phyloP scores from a whole-genome alignment of 352 stramenopile genomes.

The Phytophthora ohioensis region DNA sequence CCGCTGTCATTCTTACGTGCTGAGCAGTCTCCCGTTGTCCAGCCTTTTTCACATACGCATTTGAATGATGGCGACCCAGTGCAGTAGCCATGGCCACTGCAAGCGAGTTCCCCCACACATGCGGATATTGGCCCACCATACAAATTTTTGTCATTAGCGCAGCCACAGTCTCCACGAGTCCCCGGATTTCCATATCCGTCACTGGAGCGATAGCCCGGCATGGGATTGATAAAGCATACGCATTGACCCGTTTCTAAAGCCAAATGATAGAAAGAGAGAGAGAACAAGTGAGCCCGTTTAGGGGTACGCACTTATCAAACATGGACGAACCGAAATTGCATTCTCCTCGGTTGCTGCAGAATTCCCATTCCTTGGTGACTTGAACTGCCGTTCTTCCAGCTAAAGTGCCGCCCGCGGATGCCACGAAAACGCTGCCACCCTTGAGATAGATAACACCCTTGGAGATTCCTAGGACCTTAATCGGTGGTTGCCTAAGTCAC shows the following conservation, averaged over 20 bases:
- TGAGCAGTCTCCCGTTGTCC: slow-evolving; percentile 72
- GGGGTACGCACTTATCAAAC: neutral
- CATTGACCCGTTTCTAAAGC: slow-evolving; percentile 55
- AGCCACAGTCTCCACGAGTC: slow-evolving; percentile 92
- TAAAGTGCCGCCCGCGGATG: slow-evolving; percentile 52
- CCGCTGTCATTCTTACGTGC: slow-evolving; percentile 40
- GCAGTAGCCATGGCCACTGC: slow-evolving; percentile 80
- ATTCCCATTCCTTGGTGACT: slow-evolving; percentile 90
- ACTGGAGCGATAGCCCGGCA: slow-evolving; percentile 84
- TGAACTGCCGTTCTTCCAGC: slow-evolving; percentile 55
- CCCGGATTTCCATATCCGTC: slow-evolving; percentile 90
- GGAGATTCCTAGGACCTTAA: slow-evolving; percentile 62
- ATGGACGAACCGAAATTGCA: slow-evolving; percentile 70
- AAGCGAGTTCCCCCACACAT: slow-evolving; percentile 74
- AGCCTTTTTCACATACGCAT: slow-evolving; percentile 71
- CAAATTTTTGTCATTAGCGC: slow-evolving; percentile 81
- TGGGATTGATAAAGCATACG: slow-evolving; percentile 66
- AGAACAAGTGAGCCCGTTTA: neutral
- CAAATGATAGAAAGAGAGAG: neutral
- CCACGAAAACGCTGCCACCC: slow-evolving; percentile 62
- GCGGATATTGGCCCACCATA: slow-evolving; percentile 69
- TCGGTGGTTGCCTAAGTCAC: slow-evolving; percentile 54
- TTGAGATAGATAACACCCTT: slow-evolving; percentile 46
- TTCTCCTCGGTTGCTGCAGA: slow-evolving; percentile 90
- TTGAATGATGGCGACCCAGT: slow-evolving; percentile 58